Conservation (phyloP, 116 monocot genomes). For the Papilionanthe hybrid region DNA sequence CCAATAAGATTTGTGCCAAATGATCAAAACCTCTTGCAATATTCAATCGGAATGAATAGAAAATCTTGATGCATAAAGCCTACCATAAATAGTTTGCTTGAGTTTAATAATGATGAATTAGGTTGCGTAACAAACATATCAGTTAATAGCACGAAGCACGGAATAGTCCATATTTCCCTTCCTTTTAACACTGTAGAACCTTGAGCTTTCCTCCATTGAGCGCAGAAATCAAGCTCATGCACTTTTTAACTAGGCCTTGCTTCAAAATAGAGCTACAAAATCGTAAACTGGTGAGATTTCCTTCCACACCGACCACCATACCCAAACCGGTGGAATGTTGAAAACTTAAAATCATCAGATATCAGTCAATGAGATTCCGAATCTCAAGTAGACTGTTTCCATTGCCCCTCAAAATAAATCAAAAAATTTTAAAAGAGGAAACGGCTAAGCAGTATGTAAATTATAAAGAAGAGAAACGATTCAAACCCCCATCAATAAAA, state of each 20-base stretch:
- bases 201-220: neutral
- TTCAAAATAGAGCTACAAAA: neutral
- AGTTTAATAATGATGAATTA: neutral
- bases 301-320: neutral
- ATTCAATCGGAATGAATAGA: neutral
- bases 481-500: neutral
- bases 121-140: neutral
- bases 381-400: neutral
- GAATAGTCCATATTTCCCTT: neutral
- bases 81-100: neutral
- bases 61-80: neutral
- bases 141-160: neutral
- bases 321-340: neutral
- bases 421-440: neutral
- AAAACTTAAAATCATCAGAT: neutral
- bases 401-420: neutral
- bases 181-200: neutral
- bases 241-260: neutral
- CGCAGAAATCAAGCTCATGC: neutral
- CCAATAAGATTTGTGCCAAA: neutral
- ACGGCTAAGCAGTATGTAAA: neutral
- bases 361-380: neutral
- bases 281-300: neutral
- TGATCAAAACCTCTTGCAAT: neutral
- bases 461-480: neutral